phyloP scores from a whole-genome alignment of 169 alveolate genomes.

The Eimeria necatrix region DNA sequence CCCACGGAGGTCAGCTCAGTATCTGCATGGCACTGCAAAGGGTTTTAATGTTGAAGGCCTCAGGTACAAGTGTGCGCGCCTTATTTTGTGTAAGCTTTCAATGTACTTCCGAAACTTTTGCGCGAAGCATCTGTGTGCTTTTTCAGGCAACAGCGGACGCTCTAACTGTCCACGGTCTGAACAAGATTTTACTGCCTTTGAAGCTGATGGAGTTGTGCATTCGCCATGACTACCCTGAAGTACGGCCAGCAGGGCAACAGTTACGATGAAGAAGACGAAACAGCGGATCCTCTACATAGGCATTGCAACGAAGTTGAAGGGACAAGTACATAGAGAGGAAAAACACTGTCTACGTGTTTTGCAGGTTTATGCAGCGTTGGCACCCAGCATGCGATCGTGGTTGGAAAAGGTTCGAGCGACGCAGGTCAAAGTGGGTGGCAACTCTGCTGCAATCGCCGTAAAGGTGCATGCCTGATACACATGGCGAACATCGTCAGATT shows the following conservation, averaged over 20 bases:
- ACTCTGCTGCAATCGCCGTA: not conserved
- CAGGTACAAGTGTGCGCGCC: no score
- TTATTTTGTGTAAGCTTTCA: no score
- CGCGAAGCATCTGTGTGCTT: not conserved
- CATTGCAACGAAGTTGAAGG: not conserved
- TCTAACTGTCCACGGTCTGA: not conserved
- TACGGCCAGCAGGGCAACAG: not conserved
- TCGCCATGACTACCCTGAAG: constrained; percentile 16
- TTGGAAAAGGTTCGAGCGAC: constrained; percentile 6
- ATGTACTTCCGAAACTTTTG: no score
- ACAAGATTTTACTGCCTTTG: constrained; percentile 29
- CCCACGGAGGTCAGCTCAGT: no score
- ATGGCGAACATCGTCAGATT: not conserved
- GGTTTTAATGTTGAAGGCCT: no score
- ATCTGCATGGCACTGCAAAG: no score
- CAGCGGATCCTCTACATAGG: not conserved
- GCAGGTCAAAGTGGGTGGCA: not conserved
- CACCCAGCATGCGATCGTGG: not conserved
- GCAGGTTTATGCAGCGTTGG: constrained; percentile 18
- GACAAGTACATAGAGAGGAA: not conserved
- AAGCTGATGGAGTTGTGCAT: constrained; percentile 46
- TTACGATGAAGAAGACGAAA: no score
- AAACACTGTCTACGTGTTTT: no score
- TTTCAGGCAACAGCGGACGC: not conserved
- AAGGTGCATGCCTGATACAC: not conserved